These are phyloP conservation scores for Petrea volubilis DNA, from an alignment of 257 asterid genomes.

Conservation along the genomic window DNA sequence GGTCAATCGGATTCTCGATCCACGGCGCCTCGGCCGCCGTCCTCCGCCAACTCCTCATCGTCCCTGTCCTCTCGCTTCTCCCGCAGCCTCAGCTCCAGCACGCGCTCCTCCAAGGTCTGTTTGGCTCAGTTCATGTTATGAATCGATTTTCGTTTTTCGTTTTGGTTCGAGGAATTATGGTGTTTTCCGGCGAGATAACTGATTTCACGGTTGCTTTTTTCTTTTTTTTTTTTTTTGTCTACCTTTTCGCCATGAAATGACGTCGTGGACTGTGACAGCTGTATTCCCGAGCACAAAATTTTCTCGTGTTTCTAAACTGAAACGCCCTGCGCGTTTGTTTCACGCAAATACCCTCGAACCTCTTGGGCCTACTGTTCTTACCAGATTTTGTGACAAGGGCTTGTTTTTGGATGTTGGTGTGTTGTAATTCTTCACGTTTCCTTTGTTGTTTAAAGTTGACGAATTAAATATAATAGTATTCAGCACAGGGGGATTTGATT, in stretches of 20 bases:
- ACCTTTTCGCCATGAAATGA: not conserved
- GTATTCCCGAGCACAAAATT: constrained; percentile 5
- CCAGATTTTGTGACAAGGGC: not conserved
- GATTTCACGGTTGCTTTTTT: not conserved
- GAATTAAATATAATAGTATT: not conserved
- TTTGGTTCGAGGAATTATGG: not conserved
- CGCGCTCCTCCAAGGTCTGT: constrained; percentile 31
- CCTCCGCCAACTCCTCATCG: constrained; percentile 6
- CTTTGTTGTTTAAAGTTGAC: not conserved
- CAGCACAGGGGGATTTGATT: not conserved
- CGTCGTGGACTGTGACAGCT: not conserved
- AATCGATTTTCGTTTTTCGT: not conserved
- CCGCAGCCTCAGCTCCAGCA: constrained; percentile 21
- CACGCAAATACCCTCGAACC: not conserved
- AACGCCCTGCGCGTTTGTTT: not conserved
- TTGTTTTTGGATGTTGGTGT: not conserved
- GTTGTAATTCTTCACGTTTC: not conserved
- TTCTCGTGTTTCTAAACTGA: not conserved
- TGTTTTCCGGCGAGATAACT: constrained; percentile 12
- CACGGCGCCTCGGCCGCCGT: not conserved
- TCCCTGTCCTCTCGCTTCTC: constrained; percentile 27
- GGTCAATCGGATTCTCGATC: constrained; percentile 15
- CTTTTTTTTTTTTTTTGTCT: too few species aligned
- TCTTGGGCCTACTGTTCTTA: not conserved
- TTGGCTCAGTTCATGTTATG: not conserved